Evolutionary conservation across 1,284 basidiomycete species (phyloP).

Genomic region (Sporisorium scitamineum): DNA sequence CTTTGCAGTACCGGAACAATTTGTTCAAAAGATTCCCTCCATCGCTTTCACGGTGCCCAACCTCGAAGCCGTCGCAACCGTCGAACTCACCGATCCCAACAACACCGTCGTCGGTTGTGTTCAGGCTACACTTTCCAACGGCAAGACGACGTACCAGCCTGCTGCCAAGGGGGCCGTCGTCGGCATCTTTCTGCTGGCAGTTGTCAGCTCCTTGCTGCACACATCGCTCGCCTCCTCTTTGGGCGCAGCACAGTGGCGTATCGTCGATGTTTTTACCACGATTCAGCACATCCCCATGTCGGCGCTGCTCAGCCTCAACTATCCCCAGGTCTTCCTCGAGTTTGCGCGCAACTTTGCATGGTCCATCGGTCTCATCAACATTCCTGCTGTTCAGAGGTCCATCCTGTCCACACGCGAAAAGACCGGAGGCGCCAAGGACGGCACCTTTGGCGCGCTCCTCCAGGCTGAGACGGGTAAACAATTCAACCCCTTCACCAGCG

Average conservation of each 20-base stretch:
- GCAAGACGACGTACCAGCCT: conserved; percentile 81
- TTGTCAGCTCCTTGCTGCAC: conserved; percentile 78
- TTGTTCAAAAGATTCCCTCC: conserved; percentile 75
- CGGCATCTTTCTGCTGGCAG: conserved; percentile 77
- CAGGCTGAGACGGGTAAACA: conserved; percentile 52
- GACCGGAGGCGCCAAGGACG: conserved; percentile 79
- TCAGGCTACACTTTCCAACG: conserved; percentile 90
- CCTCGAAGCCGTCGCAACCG: conserved; percentile 86
- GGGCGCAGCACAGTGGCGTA: conserved; percentile 72
- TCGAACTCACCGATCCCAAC: conserved; percentile 79
- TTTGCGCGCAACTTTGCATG: conserved; percentile 89
- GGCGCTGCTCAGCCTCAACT: conserved; percentile 84
- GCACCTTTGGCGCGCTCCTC: conserved; percentile 48
- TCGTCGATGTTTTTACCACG: conserved; percentile 84
- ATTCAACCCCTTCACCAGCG: conserved; percentile 54
- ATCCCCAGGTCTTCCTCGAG: conserved; percentile 82
- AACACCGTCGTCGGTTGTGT: conserved; percentile 86
- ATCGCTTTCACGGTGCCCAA: conserved; percentile 91
- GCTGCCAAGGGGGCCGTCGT: conserved; percentile 83
- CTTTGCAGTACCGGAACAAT: conserved; percentile 76
- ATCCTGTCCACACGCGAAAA: conserved; percentile 83
- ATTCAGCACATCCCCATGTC: conserved; percentile 84
- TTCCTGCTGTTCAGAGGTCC: conserved; percentile 78
- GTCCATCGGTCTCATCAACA: conserved; percentile 84
- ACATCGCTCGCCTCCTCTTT: conserved; percentile 71